Conservation (phyloP, 2,329 filamentous ascomycete genomes). For the Colletotrichum cuscutae region DNA sequence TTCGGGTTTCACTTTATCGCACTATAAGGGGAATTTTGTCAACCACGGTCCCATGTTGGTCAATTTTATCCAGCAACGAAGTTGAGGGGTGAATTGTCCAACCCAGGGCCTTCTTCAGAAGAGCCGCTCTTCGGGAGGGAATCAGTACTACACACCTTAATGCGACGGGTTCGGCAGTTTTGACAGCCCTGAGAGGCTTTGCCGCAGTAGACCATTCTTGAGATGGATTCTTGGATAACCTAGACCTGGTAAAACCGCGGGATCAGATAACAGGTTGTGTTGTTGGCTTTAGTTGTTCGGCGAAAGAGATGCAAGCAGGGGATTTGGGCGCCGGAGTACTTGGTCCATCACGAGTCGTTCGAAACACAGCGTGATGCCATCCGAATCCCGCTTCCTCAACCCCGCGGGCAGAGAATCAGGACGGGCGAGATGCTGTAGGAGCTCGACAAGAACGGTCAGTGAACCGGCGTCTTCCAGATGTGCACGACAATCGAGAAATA, state of each 20-base stretch:
- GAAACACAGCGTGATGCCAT: slow-evolving; percentile 26
- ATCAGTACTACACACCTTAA: slow-evolving; percentile 57
- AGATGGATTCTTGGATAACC: background rate
- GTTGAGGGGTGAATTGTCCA: background rate
- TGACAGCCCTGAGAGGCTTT: slow-evolving; percentile 67
- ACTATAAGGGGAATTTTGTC: slow-evolving; percentile 51
- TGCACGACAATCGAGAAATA: background rate
- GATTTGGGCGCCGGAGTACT: background rate
- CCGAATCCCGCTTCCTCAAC: background rate
- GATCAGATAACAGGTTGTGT: background rate
- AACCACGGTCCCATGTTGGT: background rate
- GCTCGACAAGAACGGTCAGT: background rate
- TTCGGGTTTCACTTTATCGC: slow-evolving; percentile 68
- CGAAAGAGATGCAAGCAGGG: background rate
- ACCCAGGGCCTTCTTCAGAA: background rate
- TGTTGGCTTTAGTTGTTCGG: background rate
- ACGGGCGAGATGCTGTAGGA: background rate
- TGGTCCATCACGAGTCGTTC: slow-evolving; percentile 22
- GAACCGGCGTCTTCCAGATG: background rate
- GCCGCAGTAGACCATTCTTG: slow-evolving; percentile 65
- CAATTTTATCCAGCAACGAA: background rate
- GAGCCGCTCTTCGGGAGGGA: background rate
- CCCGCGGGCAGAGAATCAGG: background rate
- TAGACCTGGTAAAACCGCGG: background rate
- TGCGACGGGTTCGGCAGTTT: slow-evolving; percentile 63